Conservation (phyloP, 2,329 filamentous ascomycete species). For the Chalaropsis thielavioides region DNA sequence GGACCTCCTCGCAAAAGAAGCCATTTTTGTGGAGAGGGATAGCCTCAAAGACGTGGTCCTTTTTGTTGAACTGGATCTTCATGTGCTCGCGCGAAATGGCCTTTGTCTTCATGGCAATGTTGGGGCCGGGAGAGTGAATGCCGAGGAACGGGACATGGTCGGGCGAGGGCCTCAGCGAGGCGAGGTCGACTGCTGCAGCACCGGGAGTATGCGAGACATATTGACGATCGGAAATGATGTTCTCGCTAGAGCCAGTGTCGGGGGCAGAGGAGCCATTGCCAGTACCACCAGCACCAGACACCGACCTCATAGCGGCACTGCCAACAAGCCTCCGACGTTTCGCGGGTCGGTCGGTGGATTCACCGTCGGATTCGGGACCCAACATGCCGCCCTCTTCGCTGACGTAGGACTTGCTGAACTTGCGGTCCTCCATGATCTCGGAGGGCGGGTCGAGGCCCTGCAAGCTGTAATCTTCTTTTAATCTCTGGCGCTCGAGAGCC, state of each 20-base stretch:
- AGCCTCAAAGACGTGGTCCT: constrained; percentile 50
- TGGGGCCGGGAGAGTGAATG: constrained; percentile 54
- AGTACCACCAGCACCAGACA: too few relatives aligned
- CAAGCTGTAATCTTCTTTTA: constrained; percentile 33
- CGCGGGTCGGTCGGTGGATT: constrained; percentile 27
- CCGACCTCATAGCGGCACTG: too few relatives aligned
- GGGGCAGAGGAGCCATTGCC: not conserved
- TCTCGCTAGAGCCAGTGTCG: constrained; percentile 22
- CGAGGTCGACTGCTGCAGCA: constrained; percentile 44
- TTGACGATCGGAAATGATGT: constrained; percentile 42
- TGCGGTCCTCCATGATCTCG: constrained; percentile 37
- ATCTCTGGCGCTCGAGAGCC: constrained; percentile 31
- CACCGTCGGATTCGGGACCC: constrained; percentile 45
- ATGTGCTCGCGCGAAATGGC: constrained; percentile 61
- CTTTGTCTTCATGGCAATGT: constrained; percentile 49
- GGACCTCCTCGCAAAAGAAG: constrained; percentile 50
- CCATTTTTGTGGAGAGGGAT: constrained; percentile 49
- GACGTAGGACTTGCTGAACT: constrained; percentile 50
- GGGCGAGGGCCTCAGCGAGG: constrained; percentile 44
- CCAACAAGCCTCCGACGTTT: constrained; percentile 9
- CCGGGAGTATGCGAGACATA: constrained; percentile 47
- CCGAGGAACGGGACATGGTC: constrained; percentile 50
- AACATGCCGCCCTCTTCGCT: constrained; percentile 57
- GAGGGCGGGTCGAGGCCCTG: constrained; percentile 37
- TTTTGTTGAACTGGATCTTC: constrained; percentile 54